Percentiles rank a stretch among this genome's conserved stretches.
Evolutionary conservation across 495 filamentous ascomycete species (phyloP).

Genomic region (Penicillium verhagenii): DNA sequence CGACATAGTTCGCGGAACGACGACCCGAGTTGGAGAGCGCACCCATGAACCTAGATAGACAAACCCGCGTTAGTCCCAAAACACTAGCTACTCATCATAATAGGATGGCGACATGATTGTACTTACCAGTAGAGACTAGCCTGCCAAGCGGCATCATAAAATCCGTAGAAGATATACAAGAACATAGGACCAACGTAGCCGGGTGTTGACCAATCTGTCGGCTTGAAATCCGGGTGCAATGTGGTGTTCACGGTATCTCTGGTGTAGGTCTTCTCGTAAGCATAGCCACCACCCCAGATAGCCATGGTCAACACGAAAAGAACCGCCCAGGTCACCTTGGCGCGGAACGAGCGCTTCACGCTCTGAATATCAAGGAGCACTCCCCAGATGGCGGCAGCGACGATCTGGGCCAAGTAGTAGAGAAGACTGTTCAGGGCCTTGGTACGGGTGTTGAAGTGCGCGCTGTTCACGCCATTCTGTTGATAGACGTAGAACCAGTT

Average conservation of each 20-base stretch:
- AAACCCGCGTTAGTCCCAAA: background rate
- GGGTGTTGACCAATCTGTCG: conserved; percentile 33
- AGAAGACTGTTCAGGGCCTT: conserved; percentile 42
- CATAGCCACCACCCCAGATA: conserved; percentile 49
- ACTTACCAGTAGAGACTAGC: conserved; percentile 76
- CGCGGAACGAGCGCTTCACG: conserved; percentile 33
- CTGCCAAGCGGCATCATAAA: conserved; percentile 54
- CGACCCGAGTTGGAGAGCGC: conserved; percentile 81
- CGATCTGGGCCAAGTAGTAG: conserved; percentile 50
- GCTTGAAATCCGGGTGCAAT: conserved; percentile 5
- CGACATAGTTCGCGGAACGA: conserved; percentile 80
- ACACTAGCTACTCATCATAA: background rate
- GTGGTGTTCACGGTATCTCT: conserved; percentile 19
- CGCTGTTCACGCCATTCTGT: conserved; percentile 47
- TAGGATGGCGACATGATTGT: background rate
- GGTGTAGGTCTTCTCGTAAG: conserved; percentile 40
- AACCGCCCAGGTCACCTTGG: conserved; percentile 31
- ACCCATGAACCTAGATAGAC: conserved; percentile 67
- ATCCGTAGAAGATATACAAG: conserved; percentile 52
- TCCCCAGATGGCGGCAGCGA: conserved; percentile 41
- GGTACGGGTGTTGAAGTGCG: conserved; percentile 44
- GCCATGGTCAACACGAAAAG: conserved; percentile 38
- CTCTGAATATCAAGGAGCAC: conserved; percentile 34
- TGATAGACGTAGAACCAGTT: conserved; percentile 77
- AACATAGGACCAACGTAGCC: conserved; percentile 47